Percentiles rank a stretch among this genome's conserved stretches.
phyloP scores from a whole-genome alignment of 495 filamentous ascomycete genomes.

The Lentithecium fluviatile region DNA sequence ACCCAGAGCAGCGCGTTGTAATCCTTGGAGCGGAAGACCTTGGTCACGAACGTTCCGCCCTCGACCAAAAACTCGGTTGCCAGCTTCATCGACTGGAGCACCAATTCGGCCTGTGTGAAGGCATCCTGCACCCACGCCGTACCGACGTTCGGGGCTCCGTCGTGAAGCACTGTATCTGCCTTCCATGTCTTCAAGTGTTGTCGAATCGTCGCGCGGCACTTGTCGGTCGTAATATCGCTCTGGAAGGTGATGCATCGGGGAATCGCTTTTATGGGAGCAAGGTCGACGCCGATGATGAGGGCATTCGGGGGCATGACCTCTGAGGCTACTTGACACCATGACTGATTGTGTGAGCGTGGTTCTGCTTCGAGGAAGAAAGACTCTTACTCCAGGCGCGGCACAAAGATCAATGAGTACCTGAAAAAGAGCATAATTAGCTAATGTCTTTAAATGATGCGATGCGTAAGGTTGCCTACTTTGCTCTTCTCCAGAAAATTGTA shows the following conservation, averaged over 20 bases:
- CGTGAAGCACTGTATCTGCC: conserved; percentile 94
- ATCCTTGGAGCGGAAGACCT: conserved; percentile 96
- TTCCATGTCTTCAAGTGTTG: conserved; percentile 95
- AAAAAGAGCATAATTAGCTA: background rate
- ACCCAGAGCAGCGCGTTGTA: conserved; percentile 97
- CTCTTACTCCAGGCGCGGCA: conserved; percentile 85
- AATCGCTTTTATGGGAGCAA: conserved; percentile 94
- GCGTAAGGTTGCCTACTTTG: conserved; percentile 60
- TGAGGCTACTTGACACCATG: conserved; percentile 97
- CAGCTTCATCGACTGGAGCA: conserved; percentile 83
- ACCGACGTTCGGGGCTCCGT: conserved; percentile 97
- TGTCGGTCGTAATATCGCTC: conserved; percentile 96
- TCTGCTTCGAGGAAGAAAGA: background rate
- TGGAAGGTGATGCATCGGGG: conserved; percentile 92
- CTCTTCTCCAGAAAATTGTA: conserved; percentile 97
- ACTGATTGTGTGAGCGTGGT: conserved; percentile 47
- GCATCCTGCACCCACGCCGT: conserved; percentile 98
- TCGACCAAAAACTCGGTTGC: conserved; percentile 90
- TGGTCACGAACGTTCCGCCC: conserved; percentile 94
- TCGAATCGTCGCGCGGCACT: conserved; percentile 88
- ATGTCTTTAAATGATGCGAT: background rate
- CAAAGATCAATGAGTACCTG: conserved; percentile 80
- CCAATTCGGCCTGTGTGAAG: conserved; percentile 95
- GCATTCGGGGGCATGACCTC: conserved; percentile 89
- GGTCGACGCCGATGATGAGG: conserved; percentile 92